These are phyloP conservation scores for Phytopythium helicoides DNA, from an alignment of 352 stramenopile genomes.

Conservation along the genomic window DNA sequence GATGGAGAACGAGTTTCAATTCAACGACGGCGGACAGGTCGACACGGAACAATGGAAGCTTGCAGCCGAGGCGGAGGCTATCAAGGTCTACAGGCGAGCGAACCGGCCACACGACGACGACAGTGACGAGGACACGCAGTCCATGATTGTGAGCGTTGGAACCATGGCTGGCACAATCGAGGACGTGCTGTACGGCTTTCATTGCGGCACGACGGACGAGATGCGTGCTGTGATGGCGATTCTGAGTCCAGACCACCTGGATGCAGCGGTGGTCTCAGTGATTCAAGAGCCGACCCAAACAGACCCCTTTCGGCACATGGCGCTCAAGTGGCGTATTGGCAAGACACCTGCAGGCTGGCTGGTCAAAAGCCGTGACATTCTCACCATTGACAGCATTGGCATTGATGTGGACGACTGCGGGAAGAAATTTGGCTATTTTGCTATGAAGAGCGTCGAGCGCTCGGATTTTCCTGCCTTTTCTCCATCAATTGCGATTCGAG, in stretches of 20 bases:
- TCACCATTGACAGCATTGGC: conserved; percentile 32
- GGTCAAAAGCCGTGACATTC: conserved; percentile 20
- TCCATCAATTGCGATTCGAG: conserved; percentile 11
- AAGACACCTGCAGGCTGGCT: conserved; percentile 14
- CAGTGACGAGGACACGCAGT: conserved; percentile 1
- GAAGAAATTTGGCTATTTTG: conserved; percentile 24
- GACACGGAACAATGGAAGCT: neutral
- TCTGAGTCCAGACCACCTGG: conserved; percentile 13
- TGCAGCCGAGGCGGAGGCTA: neutral
- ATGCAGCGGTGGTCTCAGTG: conserved; percentile 21
- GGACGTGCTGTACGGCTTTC: conserved; percentile 17
- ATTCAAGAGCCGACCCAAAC: conserved; percentile 15
- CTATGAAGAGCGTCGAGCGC: conserved; percentile 31
- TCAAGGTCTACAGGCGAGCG: neutral
- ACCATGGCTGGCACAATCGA: conserved; percentile 15
- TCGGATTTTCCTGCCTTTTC: conserved; percentile 20
- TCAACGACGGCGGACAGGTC: neutral
- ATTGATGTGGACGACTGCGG: conserved; percentile 15
- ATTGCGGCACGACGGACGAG: conserved; percentile 13
- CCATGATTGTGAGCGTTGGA: conserved; percentile 12
- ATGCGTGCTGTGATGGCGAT: conserved; percentile 17
- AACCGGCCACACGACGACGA: neutral
- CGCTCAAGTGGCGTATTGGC: conserved; percentile 33
- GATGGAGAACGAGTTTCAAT: neutral
- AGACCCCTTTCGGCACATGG: conserved; percentile 30